Base-by-base conservation (phyloP, 108 stramenopile species). In the Skeletonema menzelii region DNA sequence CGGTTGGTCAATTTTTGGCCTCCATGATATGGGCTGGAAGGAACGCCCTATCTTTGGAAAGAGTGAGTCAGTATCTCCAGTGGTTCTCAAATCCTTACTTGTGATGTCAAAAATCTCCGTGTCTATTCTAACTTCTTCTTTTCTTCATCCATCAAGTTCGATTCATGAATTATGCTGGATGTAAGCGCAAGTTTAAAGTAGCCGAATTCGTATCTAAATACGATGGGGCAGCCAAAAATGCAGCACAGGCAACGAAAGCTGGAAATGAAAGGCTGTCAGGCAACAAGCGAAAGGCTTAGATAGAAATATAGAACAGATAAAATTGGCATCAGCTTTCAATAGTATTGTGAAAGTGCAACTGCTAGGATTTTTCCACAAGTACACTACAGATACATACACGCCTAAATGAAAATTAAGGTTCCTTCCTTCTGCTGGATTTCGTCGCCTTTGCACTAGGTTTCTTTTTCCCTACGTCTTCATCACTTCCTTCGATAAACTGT, bases 101-200 rank as follows among this genome's bases (percentile, higher is more conserved):
- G n/a, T n/a, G n/a, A n/a, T n/a, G n/a, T n/a, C n/a, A n/a, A n/a
- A n/a, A n/a, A 8, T 7, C 49, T 53, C 49, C 24, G 49, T 17
- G 10, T 37, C 35, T 37, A n/a, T 15, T 42, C 4, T 11, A n/a
- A 42, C 15, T 1, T 40, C 0, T 3, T 42, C 15, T 22, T 22
- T 53, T 53, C 20, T 53, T 22, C 7, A n/a, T 24, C 17, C 22
- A 2, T 53, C 49, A 53, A 53, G 49, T 53, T 53, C 80, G 88
- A 37, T 91, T 72, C 80, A 99, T 99, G 99, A 99, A 98, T 80
- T 98, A 98, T 83, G 84, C 86, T 35, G 97, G 97, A 37, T 97
- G 96, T 66, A 90, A 93, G 67, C 87, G 96, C 37, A 99, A 99
- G 72, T 99, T 98, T 74, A 93, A 97, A 62, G 88, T 98, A 8